Percentiles rank a stretch among this genome's conserved stretches.
Conservation (phyloP, 345 rosid species). For the Fremontodendron californicum region DNA sequence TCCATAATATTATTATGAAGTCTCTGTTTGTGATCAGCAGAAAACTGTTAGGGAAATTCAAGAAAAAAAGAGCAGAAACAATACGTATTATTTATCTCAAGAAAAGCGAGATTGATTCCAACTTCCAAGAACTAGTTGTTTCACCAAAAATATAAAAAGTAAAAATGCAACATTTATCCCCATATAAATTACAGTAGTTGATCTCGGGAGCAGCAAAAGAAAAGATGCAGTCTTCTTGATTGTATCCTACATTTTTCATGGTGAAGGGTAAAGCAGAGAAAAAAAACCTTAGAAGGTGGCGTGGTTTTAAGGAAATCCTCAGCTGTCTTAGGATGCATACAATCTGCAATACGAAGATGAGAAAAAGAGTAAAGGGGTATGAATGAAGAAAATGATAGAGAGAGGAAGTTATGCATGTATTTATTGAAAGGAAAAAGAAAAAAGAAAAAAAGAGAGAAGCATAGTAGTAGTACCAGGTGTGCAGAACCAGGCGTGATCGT, state of each 20-base stretch:
- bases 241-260: background rate
- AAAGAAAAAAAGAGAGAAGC: background rate
- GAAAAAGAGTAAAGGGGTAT: background rate
- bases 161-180: background rate
- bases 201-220: background rate
- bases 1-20: background rate
- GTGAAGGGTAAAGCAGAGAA: background rate
- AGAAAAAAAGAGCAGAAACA: background rate
- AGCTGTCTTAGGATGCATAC: slow-evolving; percentile 79
- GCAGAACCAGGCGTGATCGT: slow-evolving; percentile 81
- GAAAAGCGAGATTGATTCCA: background rate
- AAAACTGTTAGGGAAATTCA: background rate
- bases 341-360: slow-evolving; percentile 36
- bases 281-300: slow-evolving; percentile 43
- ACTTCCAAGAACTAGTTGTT: background rate
- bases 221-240: background rate
- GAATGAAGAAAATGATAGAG: background rate
- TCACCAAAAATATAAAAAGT: background rate
- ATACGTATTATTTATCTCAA: background rate
- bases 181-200: background rate
- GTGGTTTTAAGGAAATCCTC: slow-evolving; percentile 62
- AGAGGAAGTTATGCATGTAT: background rate
- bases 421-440: background rate
- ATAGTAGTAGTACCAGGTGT: slow-evolving; percentile 50
- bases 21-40: background rate